Base-by-base conservation (phyloP, 805 yeast species). In the Candida namnaoensis region DNA sequence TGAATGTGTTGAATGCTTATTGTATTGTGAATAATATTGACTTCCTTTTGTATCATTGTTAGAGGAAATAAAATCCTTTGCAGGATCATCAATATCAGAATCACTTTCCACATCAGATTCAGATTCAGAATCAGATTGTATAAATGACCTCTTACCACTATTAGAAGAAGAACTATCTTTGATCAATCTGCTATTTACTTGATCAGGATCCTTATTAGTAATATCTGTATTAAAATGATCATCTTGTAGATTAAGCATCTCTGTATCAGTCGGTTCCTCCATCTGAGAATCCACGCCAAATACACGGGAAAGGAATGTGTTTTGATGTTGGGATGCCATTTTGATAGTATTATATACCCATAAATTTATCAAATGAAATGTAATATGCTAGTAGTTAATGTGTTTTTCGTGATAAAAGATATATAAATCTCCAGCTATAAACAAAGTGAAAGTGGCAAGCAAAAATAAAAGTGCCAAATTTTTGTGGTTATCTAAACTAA, bases 281-380 rank as follows among this genome's bases (percentile, higher is more conserved):
- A 44, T 52, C 5, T 58, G 53, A 9, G 68, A 64, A 35, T 58
- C 56, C 38, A 62, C 54, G 5, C 84, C 86, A 58, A 80, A 78
- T 23, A 80, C 82, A 35, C 85, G 65, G 9, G 82, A 77, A 44
- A 80, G 64, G 51, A 80, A 80, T 6, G 84, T 79, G 49, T 77
- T 78, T 7, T 48, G 52, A 14, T 51, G 43, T 30, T 47, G 51
- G 12, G 46, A 37, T 10, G 48, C 23, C 48, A 52, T 53, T 30
- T 33, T 13, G 50, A 49, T 19, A 47, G 45, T 5, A 11, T 19
- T 19, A 19, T 19, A 19, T 19, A 19, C 19, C 19, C 19, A 19
- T 19, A 19, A 19, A 19, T 19, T 19, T 19, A 19, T 19, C 19
- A 19, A 19, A 19, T 19, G 19, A 19, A 19, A 19, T 19, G 19